Percentiles rank a stretch among this genome's conserved stretches.
These are phyloP conservation scores for Priceomyces melissophilus DNA, from an alignment of 805 yeast species.

Conservation along the genomic window DNA sequence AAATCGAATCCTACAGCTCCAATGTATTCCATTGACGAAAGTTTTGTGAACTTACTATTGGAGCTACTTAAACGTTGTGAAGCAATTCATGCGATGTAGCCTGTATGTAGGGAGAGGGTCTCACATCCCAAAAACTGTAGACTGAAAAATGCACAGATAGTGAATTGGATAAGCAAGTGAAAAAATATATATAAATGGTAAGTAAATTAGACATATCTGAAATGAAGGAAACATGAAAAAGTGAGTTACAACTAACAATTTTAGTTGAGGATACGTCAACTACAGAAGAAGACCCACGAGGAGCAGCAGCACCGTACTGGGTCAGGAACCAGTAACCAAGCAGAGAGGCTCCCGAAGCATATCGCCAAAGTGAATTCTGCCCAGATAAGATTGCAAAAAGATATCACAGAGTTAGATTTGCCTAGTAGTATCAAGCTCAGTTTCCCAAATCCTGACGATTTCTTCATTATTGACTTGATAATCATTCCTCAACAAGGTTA, in stretches of 20 bases:
- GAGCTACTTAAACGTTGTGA: not conserved
- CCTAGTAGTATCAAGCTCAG: slow-evolving; percentile 54
- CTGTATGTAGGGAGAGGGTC: not conserved
- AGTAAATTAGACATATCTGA: not conserved
- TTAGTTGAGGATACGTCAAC: slow-evolving; percentile 56
- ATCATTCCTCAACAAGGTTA: slow-evolving; percentile 71
- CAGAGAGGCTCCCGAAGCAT: slow-evolving; percentile 1
- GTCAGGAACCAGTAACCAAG: slow-evolving; percentile 14
- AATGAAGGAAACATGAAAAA: not conserved
- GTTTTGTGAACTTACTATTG: not conserved
- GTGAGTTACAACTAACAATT: slow-evolving; percentile 5
- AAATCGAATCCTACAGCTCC: not conserved
- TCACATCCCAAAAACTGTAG: not conserved
- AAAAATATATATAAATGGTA: not conserved
- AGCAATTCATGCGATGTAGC: too few relatives aligned
- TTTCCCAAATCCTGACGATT: slow-evolving; percentile 51
- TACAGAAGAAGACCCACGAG: slow-evolving; percentile 56
- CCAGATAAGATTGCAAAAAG: slow-evolving; percentile 72
- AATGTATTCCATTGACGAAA: not conserved
- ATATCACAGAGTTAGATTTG: slow-evolving; percentile 64
- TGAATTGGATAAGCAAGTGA: not conserved
- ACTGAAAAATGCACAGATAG: not conserved
- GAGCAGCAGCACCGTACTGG: slow-evolving; percentile 30
- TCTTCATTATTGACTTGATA: slow-evolving; percentile 57
- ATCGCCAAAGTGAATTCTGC: slow-evolving; percentile 46